Percentiles rank a stretch among this genome's conserved stretches.
These are phyloP conservation scores for Haplosporangium gracile DNA, from an alignment of 192 early-diverging fungal genomes.

Conservation along the genomic window DNA sequence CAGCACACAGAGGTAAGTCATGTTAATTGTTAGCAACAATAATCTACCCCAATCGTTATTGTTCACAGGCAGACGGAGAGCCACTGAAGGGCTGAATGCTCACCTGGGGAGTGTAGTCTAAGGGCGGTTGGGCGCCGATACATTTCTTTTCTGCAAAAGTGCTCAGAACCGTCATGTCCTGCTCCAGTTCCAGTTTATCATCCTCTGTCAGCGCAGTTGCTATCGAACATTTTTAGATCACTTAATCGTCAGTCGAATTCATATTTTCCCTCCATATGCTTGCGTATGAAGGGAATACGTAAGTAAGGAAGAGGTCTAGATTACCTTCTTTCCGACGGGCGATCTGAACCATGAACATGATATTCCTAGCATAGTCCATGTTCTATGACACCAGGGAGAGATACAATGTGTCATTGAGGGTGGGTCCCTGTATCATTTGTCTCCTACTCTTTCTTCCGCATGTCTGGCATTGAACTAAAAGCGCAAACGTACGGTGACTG, in stretches of 20 bases:
- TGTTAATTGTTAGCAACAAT: neutral
- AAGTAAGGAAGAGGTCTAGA: neutral
- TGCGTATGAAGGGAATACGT: neutral
- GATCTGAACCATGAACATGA: slow-evolving; percentile 23
- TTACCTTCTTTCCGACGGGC: slow-evolving; percentile 35
- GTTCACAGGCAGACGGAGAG: no score
- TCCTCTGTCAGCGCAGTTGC: slow-evolving; percentile 28
- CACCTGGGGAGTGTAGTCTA: slow-evolving; percentile 39
- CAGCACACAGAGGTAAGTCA: neutral
- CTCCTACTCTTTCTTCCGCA: neutral
- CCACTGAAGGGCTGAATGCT: neutral
- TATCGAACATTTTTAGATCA: neutral
- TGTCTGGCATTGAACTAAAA: neutral
- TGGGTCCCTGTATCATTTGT: neutral
- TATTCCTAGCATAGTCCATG: slow-evolving; percentile 27
- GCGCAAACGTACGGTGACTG: slow-evolving; percentile 9
- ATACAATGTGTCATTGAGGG: neutral
- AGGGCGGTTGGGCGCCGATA: neutral
- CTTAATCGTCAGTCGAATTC: neutral
- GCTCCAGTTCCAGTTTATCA: slow-evolving; percentile 18
- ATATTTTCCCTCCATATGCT: neutral
- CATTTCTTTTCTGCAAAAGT: slow-evolving; percentile 37
- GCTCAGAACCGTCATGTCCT: slow-evolving; percentile 24
- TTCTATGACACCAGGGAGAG: neutral
- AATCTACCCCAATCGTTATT: neutral